Evolutionary conservation across 2,329 filamentous ascomycete species (phyloP), one percentile per base, ranked within the genome.

Genomic region (Penicillium frequentans): DNA sequence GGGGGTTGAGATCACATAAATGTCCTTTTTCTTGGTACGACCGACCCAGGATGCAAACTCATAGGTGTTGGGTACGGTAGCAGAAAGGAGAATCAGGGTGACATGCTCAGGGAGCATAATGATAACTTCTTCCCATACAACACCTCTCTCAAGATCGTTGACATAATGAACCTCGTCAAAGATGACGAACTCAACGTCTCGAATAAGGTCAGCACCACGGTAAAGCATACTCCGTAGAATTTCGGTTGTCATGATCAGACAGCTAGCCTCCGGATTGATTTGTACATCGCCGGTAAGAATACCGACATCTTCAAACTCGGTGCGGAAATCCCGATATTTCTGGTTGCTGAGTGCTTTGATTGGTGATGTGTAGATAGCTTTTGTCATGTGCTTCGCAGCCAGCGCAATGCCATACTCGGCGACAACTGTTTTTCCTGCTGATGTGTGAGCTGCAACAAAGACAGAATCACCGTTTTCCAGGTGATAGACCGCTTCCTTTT

Each of bases 151-250:
- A 26, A 90, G 84, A 72, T 99, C 95, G 70, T 98, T 99, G 63
- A 99, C 93, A 71, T 99, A 99, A 76, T 99, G 95, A 2, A 99
- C 95, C 75, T 99, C 95, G 68, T 99, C 95, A 61, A 99, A 99
- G 49, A 99, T 97, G 65, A 99, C 95, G 72, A 96, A 99, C 65
- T 99, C 95, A 9, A 99, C 95, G 70, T 99, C 95, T 65, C 95
- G 86, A 64, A 99, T 97, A 16, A 99, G 78, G 78, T 99, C 95
- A 6, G 95, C 93, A 58, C 95, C 95, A 58, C 93, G 86, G 70
- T 99, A 99, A 47, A 99, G 85, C 93, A 99, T 99, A 80, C 95
- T 98, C 56, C 95, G 86, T 56, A 99, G 77, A 77, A 99, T 99
- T 72, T 99, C 95, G 0, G 95, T 99, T 0, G 95, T 99, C 95